Evolutionary conservation across 768 basidiomycete species (phyloP).

Genomic region (Lactarius indigo): DNA sequence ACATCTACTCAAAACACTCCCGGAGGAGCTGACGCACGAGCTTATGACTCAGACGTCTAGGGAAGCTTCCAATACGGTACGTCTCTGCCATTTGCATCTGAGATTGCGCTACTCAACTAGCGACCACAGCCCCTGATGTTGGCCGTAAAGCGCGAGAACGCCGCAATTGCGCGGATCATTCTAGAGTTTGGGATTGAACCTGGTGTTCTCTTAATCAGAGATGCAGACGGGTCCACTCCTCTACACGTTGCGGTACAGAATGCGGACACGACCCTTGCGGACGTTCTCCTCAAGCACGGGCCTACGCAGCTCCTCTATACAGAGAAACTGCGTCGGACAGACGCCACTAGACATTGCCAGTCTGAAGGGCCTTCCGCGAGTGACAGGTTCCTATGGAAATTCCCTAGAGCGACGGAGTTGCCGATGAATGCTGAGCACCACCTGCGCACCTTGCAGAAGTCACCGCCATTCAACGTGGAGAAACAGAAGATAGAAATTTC

Average conservation of each 20-base stretch:
- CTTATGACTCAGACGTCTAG: conserved; percentile 48
- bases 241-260: conserved; percentile 46
- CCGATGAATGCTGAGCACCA: neutral
- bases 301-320: conserved; percentile 40
- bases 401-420: neutral
- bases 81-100: conserved; percentile 16
- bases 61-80: conserved; percentile 44
- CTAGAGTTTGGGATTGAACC: conserved; percentile 40
- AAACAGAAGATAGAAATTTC: conserved; percentile 17
- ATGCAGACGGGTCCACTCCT: conserved; percentile 48
- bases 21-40: conserved; percentile 44
- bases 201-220: conserved; percentile 36
- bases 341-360: conserved; percentile 32
- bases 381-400: neutral
- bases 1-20: conserved; percentile 47
- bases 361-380: conserved; percentile 19
- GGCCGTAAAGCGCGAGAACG: conserved; percentile 40
- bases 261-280: conserved; percentile 36
- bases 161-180: conserved; percentile 32
- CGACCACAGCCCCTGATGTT: conserved; percentile 48
- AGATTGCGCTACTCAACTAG: neutral
- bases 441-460: neutral
- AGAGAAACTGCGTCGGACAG: conserved; percentile 44
- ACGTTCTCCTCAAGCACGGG: conserved; percentile 38
- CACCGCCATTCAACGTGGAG: conserved; percentile 10